A percentile compares a stretch with the other conserved stretches of the same genome.
phyloP scores from a whole-genome alignment of 2,329 filamentous ascomycete genomes.

The Penicillium crustosum region DNA sequence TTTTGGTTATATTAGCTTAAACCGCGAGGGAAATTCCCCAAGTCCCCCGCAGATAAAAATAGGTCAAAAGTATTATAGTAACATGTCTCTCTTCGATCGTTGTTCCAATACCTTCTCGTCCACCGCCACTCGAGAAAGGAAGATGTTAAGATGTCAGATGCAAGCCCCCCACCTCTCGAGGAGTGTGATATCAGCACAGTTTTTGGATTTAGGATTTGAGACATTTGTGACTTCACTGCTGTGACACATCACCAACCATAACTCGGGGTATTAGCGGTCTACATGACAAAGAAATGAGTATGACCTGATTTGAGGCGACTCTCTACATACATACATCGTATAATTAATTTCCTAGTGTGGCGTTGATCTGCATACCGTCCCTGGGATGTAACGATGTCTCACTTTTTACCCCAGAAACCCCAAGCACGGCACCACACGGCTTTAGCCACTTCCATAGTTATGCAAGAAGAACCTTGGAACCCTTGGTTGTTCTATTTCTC shows the following conservation, averaged over 20 bases:
- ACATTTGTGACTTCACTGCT: background rate
- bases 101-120: background rate
- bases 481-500: background rate
- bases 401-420: constrained; percentile 13
- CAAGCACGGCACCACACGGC: background rate
- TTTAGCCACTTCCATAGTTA: background rate
- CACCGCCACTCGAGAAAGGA: background rate
- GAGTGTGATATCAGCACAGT: background rate
- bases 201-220: background rate
- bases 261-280: background rate
- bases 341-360: constrained; percentile 1
- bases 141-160: background rate
- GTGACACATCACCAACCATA: constrained; percentile 26
- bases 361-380: constrained; percentile 5
- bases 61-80: background rate
- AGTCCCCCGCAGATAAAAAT: background rate
- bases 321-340: background rate
- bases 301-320: background rate
- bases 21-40: background rate
- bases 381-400: constrained; percentile 27
- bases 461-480: background rate
- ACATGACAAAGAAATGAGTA: background rate
- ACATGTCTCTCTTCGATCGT: background rate
- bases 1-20: background rate
- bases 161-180: background rate